Evolutionary conservation across 139 green algal species (phyloP).

Genomic region (Coccomyxa sp.): DNA sequence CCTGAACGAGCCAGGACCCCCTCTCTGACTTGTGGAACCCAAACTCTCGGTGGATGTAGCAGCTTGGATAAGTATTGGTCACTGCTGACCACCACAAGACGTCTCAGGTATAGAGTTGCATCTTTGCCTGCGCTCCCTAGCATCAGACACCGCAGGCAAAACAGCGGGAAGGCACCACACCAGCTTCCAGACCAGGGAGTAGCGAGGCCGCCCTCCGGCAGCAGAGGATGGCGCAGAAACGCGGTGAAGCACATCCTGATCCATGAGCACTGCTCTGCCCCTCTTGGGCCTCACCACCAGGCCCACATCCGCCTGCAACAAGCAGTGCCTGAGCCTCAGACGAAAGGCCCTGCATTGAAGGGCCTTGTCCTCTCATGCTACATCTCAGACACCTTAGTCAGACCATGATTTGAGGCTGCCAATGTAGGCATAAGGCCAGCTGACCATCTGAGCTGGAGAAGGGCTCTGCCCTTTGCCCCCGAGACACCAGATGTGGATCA

Average conservation of each 20-base stretch:
- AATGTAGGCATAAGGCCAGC: too few species aligned
- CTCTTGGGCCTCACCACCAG: constrained; percentile 63
- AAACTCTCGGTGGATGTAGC: background rate
- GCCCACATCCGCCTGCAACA: constrained; percentile 42
- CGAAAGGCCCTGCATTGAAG: background rate
- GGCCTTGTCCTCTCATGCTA: background rate
- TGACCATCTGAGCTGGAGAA: background rate
- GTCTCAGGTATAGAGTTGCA: background rate
- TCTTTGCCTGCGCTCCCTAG: background rate
- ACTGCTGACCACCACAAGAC: background rate
- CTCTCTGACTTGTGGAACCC: background rate
- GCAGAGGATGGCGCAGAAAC: constrained; percentile 35
- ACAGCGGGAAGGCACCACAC: background rate
- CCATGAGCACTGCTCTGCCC: constrained; percentile 37
- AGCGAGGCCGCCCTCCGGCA: constrained; percentile 35
- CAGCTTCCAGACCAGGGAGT: constrained; percentile 68
- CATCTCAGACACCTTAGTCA: too few species aligned
- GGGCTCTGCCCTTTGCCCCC: background rate
- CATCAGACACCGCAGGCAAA: background rate
- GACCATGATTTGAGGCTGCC: too few species aligned
- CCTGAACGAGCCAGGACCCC: background rate
- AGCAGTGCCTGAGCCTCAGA: background rate
- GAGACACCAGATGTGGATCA: background rate
- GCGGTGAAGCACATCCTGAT: constrained; percentile 59
- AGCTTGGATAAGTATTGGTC: too few species aligned